Evolutionary conservation across 768 basidiomycete genomes (phyloP).

Genomic region (Naematelia aurantialba): DNA sequence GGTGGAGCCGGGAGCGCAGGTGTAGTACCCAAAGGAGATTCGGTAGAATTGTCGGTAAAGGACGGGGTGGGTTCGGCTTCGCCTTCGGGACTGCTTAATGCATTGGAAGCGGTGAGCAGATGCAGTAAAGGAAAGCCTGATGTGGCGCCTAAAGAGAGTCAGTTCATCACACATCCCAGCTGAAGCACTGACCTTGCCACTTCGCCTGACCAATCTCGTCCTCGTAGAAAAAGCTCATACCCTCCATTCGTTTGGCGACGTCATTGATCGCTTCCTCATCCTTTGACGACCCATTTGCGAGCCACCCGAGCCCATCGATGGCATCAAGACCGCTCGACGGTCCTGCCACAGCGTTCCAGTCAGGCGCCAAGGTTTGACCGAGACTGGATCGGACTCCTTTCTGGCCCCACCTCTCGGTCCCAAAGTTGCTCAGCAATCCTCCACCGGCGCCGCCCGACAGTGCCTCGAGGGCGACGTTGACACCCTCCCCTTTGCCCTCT

Average conservation of each 20-base stretch:
- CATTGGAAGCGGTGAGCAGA: conserved; percentile 55
- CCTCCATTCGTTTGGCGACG: conserved; percentile 47
- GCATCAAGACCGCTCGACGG: neutral
- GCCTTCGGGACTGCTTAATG: conserved; percentile 8
- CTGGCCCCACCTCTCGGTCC: neutral
- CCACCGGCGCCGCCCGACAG: conserved; percentile 10
- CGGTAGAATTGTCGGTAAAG: conserved; percentile 20
- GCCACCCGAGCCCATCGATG: conserved; percentile 4
- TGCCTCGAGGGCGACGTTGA: conserved; percentile 35
- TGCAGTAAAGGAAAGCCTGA: conserved; percentile 87
- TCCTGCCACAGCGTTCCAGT: conserved; percentile 7
- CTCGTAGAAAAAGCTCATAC: conserved; percentile 51
- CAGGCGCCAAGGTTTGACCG: conserved; percentile 3
- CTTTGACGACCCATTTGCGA: conserved; percentile 9
- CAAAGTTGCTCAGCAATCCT: conserved; percentile 5
- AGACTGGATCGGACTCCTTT: neutral
- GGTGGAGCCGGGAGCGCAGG: neutral
- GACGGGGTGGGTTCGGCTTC: conserved; percentile 33
- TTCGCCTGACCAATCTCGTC: conserved; percentile 52
- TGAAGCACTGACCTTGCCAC: conserved; percentile 43
- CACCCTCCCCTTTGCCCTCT: conserved; percentile 36
- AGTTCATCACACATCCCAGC: neutral
- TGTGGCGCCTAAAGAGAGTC: conserved; percentile 62
- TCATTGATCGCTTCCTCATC: conserved; percentile 40
- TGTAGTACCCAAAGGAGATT: conserved; percentile 23